Evolutionary conservation across 352 stramenopile genomes (phyloP).

Genomic region (Phytopythium aichiense): DNA sequence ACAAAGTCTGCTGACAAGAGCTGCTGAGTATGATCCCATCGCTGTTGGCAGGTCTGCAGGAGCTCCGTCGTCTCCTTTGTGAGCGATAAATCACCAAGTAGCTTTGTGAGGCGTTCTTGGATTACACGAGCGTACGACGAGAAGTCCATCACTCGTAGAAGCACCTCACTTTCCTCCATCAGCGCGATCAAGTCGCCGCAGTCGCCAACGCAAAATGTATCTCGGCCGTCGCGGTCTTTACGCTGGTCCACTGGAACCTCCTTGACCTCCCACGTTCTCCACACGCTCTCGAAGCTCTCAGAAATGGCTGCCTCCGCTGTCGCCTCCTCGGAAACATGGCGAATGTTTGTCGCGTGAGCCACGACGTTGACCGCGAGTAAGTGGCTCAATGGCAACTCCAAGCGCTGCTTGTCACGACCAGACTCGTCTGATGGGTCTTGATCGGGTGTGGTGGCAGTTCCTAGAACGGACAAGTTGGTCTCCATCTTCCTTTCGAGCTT

Average conservation of each 20-base stretch:
- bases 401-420: neutral
- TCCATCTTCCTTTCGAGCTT: constrained; percentile 73
- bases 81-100: constrained; percentile 38
- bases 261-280: constrained; percentile 52
- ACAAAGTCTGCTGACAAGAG: constrained; percentile 60
- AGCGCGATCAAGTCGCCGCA: constrained; percentile 49
- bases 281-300: constrained; percentile 52
- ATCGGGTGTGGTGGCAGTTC: neutral
- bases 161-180: constrained; percentile 68
- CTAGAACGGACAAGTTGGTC: constrained; percentile 24
- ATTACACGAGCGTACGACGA: constrained; percentile 65
- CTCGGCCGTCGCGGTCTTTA: constrained; percentile 62
- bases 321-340: constrained; percentile 69
- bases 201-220: constrained; percentile 50
- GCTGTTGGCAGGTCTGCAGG: constrained; percentile 50
- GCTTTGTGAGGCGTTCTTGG: constrained; percentile 36
- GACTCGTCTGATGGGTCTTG: neutral
- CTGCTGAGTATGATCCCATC: constrained; percentile 65
- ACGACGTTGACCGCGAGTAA: constrained; percentile 46
- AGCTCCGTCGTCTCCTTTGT: constrained; percentile 54
- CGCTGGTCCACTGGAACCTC: constrained; percentile 38
- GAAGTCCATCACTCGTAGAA: constrained; percentile 66
- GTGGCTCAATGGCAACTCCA: constrained; percentile 46
- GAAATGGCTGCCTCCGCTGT: constrained; percentile 57
- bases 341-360: constrained; percentile 32